These are phyloP conservation scores for Trametes cingulata DNA, from an alignment of 768 basidiomycete genomes.

Conservation along the genomic window DNA sequence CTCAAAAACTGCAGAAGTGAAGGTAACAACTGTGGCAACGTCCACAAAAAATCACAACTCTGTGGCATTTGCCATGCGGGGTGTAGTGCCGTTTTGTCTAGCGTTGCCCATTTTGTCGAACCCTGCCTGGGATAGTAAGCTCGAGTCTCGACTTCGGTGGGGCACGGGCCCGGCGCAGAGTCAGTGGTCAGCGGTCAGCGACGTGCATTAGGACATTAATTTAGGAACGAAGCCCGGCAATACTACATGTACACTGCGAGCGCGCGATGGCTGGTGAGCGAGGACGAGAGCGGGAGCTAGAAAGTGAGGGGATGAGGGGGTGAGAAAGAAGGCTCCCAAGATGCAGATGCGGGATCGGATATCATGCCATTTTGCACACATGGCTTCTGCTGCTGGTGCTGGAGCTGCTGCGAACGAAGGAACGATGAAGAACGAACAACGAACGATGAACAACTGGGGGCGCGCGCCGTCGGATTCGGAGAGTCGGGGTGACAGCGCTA, in stretches of 20 bases:
- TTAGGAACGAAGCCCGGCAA: conserved; percentile 22
- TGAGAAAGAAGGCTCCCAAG: background rate
- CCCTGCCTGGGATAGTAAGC: too few relatives aligned
- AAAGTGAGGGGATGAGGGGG: background rate
- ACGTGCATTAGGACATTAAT: conserved; percentile 20
- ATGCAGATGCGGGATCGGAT: too few relatives aligned
- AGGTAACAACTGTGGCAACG: too few relatives aligned
- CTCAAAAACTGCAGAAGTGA: too few relatives aligned
- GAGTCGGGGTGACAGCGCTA: background rate
- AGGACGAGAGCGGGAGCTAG: background rate
- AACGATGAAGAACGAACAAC: background rate
- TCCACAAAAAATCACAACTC: too few relatives aligned
- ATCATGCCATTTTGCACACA: background rate
- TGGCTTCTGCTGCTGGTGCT: background rate
- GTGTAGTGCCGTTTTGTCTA: too few relatives aligned
- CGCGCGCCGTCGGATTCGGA: background rate
- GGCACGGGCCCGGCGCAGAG: too few relatives aligned
- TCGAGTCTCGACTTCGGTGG: too few relatives aligned
- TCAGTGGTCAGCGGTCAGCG: too few relatives aligned
- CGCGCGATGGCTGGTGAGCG: background rate
- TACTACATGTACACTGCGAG: conserved; percentile 19
- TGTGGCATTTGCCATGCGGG: too few relatives aligned
- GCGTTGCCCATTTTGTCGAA: too few relatives aligned
- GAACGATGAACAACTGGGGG: background rate
- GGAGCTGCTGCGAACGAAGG: too few relatives aligned